Base-by-base conservation (phyloP, 129 eudicot species). In the Ambrosia artemisiifolia region DNA sequence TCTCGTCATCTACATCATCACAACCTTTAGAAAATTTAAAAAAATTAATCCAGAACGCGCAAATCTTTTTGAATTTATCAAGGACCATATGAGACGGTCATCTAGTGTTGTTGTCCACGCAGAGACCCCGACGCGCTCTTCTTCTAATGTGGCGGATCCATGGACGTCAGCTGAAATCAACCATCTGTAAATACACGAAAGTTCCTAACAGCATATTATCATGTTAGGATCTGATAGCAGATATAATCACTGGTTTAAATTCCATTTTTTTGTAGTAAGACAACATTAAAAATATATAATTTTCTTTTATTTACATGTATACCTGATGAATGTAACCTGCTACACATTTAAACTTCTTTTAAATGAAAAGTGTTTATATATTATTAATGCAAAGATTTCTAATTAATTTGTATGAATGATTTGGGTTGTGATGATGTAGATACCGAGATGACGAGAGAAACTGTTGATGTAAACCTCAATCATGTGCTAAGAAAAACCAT, bases 71-170 rank as follows among this genome's bases (percentile, higher is more conserved):
- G 10, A 55, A 59, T 65, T 33, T 46, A 72, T 56, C 12, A 65
- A n/a, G 72, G 46, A 79, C 43, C 63, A 72, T 46, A 72, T 46
- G 51, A 65, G 73, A 63, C 69, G 24, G 12, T 79, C 63, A 10
- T 55, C 78, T 65, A 56, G 63, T 30, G 47, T 60, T n/a, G 64
- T 66, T 44, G 69, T 14, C 54, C n/a, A 48, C 7, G 11, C 11
- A 20, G 63, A 56, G 5, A 56, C 35, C 63, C 64, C 64, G 4
- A 5, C 64, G 28, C 16, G 28, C 17, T 3, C 64, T 59, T 59
- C 40, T 2, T 59, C 40, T 2, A 10, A 59, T 59, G 40, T 30
- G 40, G 28, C 64, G 9, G 64, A 59, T 59, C 7, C 64, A 30
- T 11, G 64, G 40, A 12, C 64, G 12, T 59, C 40, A 59, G 40